Evolutionary conservation across 768 basidiomycete genomes (phyloP).

Genomic region (Pulveroboletus frians): DNA sequence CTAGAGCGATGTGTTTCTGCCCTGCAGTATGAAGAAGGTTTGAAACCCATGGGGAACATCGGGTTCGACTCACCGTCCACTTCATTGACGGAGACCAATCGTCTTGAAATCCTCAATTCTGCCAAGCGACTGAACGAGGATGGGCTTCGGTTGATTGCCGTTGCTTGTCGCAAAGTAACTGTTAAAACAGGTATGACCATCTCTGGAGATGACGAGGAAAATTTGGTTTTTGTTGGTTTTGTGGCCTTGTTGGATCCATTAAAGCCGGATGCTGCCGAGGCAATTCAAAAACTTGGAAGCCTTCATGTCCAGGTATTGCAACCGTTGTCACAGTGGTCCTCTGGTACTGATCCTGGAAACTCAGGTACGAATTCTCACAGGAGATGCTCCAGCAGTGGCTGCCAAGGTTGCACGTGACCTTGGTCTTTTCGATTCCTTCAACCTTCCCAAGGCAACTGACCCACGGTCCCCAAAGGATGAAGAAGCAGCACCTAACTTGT

Average conservation of each 20-base stretch:
- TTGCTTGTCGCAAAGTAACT: conserved; percentile 21
- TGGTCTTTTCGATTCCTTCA: conserved; percentile 26
- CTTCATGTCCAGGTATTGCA: conserved; percentile 28
- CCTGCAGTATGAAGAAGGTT: conserved; percentile 16
- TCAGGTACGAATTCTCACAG: conserved; percentile 34
- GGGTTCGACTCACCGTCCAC: conserved; percentile 13
- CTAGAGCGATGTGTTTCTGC: conserved; percentile 25
- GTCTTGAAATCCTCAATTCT: conserved; percentile 21
- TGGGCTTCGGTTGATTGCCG: conserved; percentile 28
- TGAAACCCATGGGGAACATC: conserved; percentile 8
- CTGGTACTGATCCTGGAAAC: conserved; percentile 4
- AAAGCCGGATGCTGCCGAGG: conserved; percentile 30
- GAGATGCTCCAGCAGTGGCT: conserved; percentile 32
- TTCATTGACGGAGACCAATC: conserved; percentile 15
- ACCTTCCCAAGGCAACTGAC: conserved; percentile 6
- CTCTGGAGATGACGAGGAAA: conserved; percentile 23
- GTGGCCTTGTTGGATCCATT: conserved; percentile 28
- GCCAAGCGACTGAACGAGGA: conserved; percentile 29
- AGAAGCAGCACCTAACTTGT: conserved; percentile 14
- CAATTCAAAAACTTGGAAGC: conserved; percentile 24
- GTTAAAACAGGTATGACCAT: conserved; percentile 16
- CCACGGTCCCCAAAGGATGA: conserved; percentile 21
- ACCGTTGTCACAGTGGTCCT: background rate
- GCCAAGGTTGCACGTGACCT: conserved; percentile 36
- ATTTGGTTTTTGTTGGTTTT: conserved; percentile 29